phyloP scores from a whole-genome alignment of 1,284 basidiomycete genomes.

The Omphalotus olearius region DNA sequence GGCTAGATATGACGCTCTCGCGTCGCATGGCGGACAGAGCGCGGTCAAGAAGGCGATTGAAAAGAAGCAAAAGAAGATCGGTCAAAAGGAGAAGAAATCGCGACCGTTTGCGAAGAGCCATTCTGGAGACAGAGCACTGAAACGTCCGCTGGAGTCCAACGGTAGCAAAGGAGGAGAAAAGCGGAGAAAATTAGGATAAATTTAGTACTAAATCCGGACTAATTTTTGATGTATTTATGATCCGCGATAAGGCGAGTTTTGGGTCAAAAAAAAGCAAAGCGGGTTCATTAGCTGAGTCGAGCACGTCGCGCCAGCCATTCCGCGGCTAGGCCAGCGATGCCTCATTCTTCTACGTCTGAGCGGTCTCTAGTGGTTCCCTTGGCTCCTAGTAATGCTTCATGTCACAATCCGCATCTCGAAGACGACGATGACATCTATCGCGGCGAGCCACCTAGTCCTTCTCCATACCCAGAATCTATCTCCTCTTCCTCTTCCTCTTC shows the following conservation, averaged over 20 bases:
- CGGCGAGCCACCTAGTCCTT: slow-evolving; percentile 37
- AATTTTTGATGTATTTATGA: no score
- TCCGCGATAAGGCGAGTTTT: no score
- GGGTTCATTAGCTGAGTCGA: neutral
- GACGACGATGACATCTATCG: slow-evolving; percentile 55
- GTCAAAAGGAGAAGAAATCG: slow-evolving; percentile 86
- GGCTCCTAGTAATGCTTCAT: neutral
- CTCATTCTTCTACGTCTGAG: neutral
- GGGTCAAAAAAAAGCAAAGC: no score
- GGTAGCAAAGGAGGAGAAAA: slow-evolving; percentile 18
- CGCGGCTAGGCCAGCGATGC: neutral
- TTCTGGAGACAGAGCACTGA: slow-evolving; percentile 10
- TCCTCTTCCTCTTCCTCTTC: slow-evolving; percentile 37
- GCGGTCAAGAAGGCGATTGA: slow-evolving; percentile 88
- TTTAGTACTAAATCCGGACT: no score
- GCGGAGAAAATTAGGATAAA: slow-evolving; percentile 16
- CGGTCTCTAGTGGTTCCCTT: neutral
- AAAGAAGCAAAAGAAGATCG: slow-evolving; percentile 83
- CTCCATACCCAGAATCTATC: slow-evolving; percentile 26
- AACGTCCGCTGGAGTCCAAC: neutral
- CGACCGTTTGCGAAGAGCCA: slow-evolving; percentile 55
- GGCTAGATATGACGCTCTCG: slow-evolving; percentile 75
- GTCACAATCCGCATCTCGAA: slow-evolving; percentile 14
- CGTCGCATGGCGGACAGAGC: slow-evolving; percentile 66
- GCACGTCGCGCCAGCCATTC: neutral